Conservation (phyloP, 805 yeast genomes). For the Lachancea kluyveri region DNA sequence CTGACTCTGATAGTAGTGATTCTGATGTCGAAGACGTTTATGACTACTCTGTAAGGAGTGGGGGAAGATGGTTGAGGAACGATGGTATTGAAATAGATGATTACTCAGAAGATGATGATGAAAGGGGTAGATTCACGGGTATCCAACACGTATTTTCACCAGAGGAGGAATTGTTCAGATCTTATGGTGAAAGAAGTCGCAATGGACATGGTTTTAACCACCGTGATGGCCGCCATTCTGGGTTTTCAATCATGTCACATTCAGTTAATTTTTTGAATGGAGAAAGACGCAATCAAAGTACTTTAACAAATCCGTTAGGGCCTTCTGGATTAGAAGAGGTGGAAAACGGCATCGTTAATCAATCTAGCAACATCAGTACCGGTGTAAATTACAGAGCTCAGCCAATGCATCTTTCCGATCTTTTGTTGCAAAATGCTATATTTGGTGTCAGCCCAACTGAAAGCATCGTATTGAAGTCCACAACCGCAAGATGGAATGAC, state of each 20-base stretch:
- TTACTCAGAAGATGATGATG: constrained; percentile 27
- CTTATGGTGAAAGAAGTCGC: too few species aligned
- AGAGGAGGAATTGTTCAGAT: constrained; percentile 26
- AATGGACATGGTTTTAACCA: constrained; percentile 3
- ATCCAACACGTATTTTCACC: constrained; percentile 28
- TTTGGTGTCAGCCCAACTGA: constrained; percentile 28
- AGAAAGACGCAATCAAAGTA: constrained; percentile 25
- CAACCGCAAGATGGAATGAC: constrained; percentile 66
- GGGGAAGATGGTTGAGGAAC: constrained; percentile 23
- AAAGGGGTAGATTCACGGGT: constrained; percentile 28
- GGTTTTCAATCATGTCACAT: constrained; percentile 21
- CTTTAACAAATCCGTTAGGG: constrained; percentile 27
- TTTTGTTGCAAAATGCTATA: constrained; percentile 26
- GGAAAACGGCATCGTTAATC: constrained; percentile 26
- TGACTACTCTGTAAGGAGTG: constrained; percentile 13
- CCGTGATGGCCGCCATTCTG: constrained; percentile 20
- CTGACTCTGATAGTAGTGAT: constrained; percentile 26
- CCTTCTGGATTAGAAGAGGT: constrained; percentile 31
- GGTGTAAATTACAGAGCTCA: constrained; percentile 23
- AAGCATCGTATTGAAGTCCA: constrained; percentile 36
- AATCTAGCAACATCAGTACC: constrained; percentile 19
- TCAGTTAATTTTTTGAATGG: constrained; percentile 25
- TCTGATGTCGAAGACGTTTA: constrained; percentile 16
- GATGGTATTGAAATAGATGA: constrained; percentile 28
- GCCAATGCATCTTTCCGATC: constrained; percentile 25